phyloP scores from a whole-genome alignment of 345 rosid species.

The Arabidopsis thaliana region DNA sequence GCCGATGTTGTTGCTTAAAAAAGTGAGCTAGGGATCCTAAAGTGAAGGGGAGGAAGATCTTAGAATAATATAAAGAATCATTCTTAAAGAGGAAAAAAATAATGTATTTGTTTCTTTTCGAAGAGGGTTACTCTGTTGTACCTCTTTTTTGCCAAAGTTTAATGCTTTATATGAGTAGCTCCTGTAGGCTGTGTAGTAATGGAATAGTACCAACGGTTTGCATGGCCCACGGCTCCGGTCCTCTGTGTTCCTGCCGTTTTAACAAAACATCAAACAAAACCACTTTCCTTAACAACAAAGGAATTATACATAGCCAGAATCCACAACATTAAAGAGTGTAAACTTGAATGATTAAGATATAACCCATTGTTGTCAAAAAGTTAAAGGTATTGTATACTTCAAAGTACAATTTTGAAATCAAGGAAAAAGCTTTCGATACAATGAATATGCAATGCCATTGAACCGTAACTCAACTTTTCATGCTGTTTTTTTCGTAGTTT shows the following conservation, averaged over 20 bases:
- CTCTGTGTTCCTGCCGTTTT: constrained; percentile 32
- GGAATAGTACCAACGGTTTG: constrained; percentile 40
- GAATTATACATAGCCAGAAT: constrained; percentile 38
- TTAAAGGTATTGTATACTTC: constrained; percentile 37
- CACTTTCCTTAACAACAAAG: constrained; percentile 53
- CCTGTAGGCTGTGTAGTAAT: constrained; percentile 31
- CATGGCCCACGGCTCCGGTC: constrained; percentile 44
- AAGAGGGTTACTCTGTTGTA: constrained; percentile 38
- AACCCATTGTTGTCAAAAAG: constrained; percentile 33
- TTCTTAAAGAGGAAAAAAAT: constrained; percentile 33
- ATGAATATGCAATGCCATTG: constrained; percentile 34
- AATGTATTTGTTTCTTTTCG: constrained; percentile 39
- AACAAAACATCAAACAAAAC: constrained; percentile 41
- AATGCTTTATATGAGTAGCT: constrained; percentile 48
- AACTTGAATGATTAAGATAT: constrained; percentile 32
- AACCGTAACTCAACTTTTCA: not conserved
- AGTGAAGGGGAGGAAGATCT: constrained; percentile 38
- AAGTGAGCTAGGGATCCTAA: constrained; percentile 41
- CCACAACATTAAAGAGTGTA: constrained; percentile 32
- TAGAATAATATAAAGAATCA: constrained; percentile 46
- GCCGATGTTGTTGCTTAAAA: constrained; percentile 44
- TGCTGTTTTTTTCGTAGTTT: not conserved
- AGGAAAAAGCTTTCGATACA: constrained; percentile 20
- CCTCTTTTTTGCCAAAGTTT: constrained; percentile 43
- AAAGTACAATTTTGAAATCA: constrained; percentile 38